These are phyloP conservation scores for Starmerella lactis-condensi DNA, from an alignment of 805 yeast genomes.

Conservation along the genomic window DNA sequence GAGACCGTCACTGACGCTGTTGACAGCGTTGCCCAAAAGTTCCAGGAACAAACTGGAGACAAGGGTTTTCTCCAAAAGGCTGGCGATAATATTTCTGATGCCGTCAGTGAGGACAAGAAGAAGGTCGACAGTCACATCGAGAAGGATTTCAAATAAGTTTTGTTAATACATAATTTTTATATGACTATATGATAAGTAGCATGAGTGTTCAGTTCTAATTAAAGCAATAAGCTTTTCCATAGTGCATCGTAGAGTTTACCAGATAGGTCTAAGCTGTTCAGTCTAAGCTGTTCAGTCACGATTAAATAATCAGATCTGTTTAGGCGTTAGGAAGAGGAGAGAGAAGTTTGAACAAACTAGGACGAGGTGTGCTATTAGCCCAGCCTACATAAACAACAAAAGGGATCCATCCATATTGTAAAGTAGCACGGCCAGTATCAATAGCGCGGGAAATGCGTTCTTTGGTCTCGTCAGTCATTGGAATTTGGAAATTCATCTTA, in stretches of 20 bases:
- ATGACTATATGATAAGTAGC: not conserved
- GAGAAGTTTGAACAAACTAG: conserved; percentile 55
- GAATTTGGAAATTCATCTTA: conserved; percentile 18
- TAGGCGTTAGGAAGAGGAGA: conserved; percentile 67
- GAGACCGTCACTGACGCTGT: conserved; percentile 46
- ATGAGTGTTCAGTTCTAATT: not conserved
- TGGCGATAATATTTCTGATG: conserved; percentile 11
- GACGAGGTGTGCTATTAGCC: conserved; percentile 66
- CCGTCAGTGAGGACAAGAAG: no score
- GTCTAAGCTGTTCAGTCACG: no score
- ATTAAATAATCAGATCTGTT: conserved; percentile 9
- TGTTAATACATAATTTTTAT: not conserved
- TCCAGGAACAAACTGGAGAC: conserved; percentile 34
- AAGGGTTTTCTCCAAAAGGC: conserved; percentile 38
- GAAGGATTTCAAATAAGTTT: not conserved
- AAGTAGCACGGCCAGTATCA: conserved; percentile 66
- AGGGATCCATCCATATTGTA: conserved; percentile 96
- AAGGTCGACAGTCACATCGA: no score
- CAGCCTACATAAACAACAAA: conserved; percentile 82
- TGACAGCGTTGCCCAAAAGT: conserved; percentile 42
- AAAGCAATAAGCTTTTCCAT: not conserved
- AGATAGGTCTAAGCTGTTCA: no score
- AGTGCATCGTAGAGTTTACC: no score
- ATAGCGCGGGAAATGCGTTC: conserved; percentile 76
- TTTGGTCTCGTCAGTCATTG: conserved; percentile 28